Evolutionary conservation across 2,329 filamentous ascomycete genomes (phyloP).

Genomic region (Sarocladium kiliense): DNA sequence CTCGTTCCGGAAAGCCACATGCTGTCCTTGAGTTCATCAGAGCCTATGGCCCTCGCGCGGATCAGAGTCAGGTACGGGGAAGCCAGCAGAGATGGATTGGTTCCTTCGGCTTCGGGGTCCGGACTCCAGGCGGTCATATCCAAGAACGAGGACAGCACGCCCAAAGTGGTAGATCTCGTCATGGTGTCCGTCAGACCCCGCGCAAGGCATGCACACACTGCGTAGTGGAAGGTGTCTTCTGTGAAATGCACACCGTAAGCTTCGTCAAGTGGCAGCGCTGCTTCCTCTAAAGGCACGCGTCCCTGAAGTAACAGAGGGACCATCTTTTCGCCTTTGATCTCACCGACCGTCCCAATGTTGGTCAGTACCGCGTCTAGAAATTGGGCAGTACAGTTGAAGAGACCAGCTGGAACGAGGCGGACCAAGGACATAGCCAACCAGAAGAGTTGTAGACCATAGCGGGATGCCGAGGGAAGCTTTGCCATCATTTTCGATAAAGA

Average conservation of each 20-base stretch:
- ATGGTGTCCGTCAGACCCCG: constrained; percentile 59
- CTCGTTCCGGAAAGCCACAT: constrained; percentile 56
- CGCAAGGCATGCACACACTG: constrained; percentile 58
- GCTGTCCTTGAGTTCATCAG: constrained; percentile 58
- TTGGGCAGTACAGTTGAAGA: constrained; percentile 62
- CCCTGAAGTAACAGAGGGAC: constrained; percentile 57
- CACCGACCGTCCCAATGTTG: constrained; percentile 57
- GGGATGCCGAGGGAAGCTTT: constrained; percentile 60
- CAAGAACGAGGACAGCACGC: constrained; percentile 58
- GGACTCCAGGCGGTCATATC: constrained; percentile 26
- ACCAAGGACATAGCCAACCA: constrained; percentile 65
- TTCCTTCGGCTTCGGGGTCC: constrained; percentile 12
- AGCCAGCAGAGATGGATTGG: constrained; percentile 19
- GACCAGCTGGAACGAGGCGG: constrained; percentile 53
- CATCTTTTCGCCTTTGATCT: constrained; percentile 55
- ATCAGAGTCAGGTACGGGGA: constrained; percentile 59
- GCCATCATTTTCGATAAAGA: constrained; percentile 67
- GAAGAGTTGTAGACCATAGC: constrained; percentile 64
- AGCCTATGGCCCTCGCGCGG: constrained; percentile 48
- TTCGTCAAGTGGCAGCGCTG: constrained; percentile 56
- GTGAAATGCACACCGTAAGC: constrained; percentile 62
- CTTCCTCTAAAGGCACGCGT: constrained; percentile 55
- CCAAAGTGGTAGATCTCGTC: constrained; percentile 53
- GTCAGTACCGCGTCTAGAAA: constrained; percentile 60
- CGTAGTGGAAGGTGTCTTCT: constrained; percentile 60